A percentile compares a stretch with the other conserved stretches of the same genome.
phyloP scores from a whole-genome alignment of 495 filamentous ascomycete genomes.

The Amniculicola lignicola region DNA sequence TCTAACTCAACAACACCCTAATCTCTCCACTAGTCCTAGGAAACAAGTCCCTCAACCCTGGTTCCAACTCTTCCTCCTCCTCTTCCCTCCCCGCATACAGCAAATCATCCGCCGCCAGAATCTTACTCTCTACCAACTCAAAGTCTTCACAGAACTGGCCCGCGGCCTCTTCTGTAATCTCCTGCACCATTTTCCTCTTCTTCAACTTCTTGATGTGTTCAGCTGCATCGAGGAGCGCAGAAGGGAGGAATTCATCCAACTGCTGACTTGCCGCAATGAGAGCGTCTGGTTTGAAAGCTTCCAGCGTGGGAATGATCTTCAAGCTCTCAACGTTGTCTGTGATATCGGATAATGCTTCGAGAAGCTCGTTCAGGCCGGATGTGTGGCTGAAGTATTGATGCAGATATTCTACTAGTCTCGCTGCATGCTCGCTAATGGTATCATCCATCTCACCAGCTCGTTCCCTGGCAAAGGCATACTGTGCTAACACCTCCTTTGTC shows the following conservation, averaged over 20 bases:
- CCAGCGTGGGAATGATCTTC: conserved; percentile 52
- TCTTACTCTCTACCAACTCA: conserved; percentile 74
- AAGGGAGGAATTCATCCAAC: conserved; percentile 88
- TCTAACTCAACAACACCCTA: conserved; percentile 63
- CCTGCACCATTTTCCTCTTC: conserved; percentile 64
- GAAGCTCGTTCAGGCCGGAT: conserved; percentile 70
- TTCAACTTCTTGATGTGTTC: conserved; percentile 72
- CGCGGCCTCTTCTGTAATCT: conserved; percentile 79
- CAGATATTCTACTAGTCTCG: conserved; percentile 56
- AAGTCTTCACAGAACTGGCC: conserved; percentile 88
- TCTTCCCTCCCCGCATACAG: conserved; percentile 34
- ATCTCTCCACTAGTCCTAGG: conserved; percentile 84
- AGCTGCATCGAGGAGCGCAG: conserved; percentile 85
- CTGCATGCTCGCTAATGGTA: conserved; percentile 40
- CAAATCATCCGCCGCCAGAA: conserved; percentile 58
- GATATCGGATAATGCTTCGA: conserved; percentile 57
- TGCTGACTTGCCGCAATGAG: conserved; percentile 66
- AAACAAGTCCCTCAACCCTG: conserved; percentile 65
- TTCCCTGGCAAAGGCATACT: conserved; percentile 56
- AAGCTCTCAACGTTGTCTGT: conserved; percentile 46
- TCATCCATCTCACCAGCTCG: conserved; percentile 48
- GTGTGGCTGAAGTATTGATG: conserved; percentile 65
- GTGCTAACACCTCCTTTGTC: conserved; percentile 49
- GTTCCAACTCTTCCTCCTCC: conserved; percentile 39
- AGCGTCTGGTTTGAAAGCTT: conserved; percentile 60